phyloP scores from a whole-genome alignment of 768 basidiomycete species.

The Leccinum variicolor region DNA sequence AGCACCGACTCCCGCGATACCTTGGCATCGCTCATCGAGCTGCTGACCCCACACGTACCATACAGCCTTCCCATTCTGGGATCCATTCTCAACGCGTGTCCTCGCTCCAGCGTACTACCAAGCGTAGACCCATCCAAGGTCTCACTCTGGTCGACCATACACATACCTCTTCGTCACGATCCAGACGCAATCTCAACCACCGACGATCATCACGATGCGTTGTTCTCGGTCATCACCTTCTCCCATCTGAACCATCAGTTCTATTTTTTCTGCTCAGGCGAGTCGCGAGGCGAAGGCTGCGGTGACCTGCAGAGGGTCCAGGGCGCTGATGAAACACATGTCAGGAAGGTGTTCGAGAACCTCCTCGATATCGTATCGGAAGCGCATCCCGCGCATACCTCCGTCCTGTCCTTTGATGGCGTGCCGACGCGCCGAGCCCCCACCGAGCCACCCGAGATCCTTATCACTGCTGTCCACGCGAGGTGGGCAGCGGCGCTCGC shows the following conservation, averaged over 20 bases:
- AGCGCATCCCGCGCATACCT: neutral
- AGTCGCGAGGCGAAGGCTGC: neutral
- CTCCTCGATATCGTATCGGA: conserved; percentile 2
- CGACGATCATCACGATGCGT: neutral
- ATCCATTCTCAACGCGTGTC: conserved; percentile 14
- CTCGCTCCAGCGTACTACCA: conserved; percentile 10
- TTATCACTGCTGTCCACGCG: conserved; percentile 1
- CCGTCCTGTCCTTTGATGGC: neutral
- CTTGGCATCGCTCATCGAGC: conserved; percentile 4
- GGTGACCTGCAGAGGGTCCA: neutral
- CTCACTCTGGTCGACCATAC: conserved; percentile 20
- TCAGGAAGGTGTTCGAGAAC: conserved; percentile 11
- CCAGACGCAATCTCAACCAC: neutral
- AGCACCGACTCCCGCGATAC: neutral
- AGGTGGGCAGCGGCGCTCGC: conserved; percentile 13
- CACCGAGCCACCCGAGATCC: conserved; percentile 12
- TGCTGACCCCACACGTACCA: conserved; percentile 14
- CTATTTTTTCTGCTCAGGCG: conserved; percentile 17
- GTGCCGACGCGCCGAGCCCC: neutral
- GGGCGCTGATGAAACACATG: conserved; percentile 10
- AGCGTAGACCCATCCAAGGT: conserved; percentile 14
- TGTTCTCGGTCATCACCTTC: conserved; percentile 20
- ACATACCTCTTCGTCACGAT: neutral
- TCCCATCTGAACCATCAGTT: conserved; percentile 12
- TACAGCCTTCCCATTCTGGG: conserved; percentile 17